phyloP scores from a whole-genome alignment of 352 stramenopile genomes.

The Phytophthora lateralis region DNA sequence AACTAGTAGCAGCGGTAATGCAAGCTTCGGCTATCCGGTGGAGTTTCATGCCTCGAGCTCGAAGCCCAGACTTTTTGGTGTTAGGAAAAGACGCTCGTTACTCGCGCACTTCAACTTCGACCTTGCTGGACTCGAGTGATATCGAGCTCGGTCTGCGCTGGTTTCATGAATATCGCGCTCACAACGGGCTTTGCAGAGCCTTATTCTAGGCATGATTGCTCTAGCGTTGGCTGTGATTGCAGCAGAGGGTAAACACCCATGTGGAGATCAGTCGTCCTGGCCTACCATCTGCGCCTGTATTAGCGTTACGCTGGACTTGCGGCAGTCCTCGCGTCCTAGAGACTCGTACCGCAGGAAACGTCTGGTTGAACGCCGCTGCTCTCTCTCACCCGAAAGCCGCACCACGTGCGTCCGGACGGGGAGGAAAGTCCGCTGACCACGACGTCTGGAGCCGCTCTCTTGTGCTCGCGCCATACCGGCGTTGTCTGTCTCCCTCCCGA shows the following conservation, averaged over 20 bases:
- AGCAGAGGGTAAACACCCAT: neutral
- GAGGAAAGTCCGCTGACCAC: slow-evolving; percentile 28
- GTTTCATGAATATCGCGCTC: neutral
- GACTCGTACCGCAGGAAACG: slow-evolving; percentile 18
- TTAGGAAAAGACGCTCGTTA: slow-evolving; percentile 10
- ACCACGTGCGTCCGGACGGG: slow-evolving; percentile 17
- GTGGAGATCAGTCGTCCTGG: neutral
- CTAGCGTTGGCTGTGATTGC: neutral
- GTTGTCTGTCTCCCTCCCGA: slow-evolving; percentile 1
- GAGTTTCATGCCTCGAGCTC: no score
- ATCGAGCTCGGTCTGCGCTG: neutral
- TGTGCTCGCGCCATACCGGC: neutral
- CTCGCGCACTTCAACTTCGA: slow-evolving; percentile 29
- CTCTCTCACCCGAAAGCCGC: slow-evolving; percentile 3
- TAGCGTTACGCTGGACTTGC: slow-evolving; percentile 8
- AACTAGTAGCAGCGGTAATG: neutral
- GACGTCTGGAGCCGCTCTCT: slow-evolving; percentile 4
- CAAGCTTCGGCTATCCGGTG: neutral
- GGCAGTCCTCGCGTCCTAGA: neutral
- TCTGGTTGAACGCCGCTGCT: slow-evolving; percentile 8
- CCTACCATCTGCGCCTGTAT: slow-evolving; percentile 3
- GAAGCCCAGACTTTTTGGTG: slow-evolving; percentile 4
- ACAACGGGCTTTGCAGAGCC: neutral
- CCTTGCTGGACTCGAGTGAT: neutral
- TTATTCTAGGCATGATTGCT: neutral